A percentile compares a stretch with the other conserved stretches of the same genome.
These are phyloP conservation scores for Asclepias syriaca DNA, from an alignment of 257 asterid genomes.

Conservation along the genomic window DNA sequence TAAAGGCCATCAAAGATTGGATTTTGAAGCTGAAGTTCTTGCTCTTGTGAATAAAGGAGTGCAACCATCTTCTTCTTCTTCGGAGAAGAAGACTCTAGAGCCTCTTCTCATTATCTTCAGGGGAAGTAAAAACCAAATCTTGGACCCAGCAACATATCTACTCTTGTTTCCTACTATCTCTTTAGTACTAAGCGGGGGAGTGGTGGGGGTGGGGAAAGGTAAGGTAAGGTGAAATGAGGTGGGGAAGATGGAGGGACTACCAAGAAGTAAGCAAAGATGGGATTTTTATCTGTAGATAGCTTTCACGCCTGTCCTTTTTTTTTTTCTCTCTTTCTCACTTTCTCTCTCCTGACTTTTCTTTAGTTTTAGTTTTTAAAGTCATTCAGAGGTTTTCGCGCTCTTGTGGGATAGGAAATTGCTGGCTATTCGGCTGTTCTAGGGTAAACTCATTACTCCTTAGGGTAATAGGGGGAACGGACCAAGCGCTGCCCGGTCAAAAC, in stretches of 20 bases:
- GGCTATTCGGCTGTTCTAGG: not conserved
- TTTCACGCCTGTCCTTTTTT: conserved; percentile 75
- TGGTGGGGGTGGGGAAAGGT: not conserved
- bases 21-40: conserved; percentile 44
- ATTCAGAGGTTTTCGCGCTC: conserved; percentile 14
- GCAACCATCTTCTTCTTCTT: conserved; percentile 69
- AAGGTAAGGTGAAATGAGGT: not conserved
- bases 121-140: conserved; percentile 40
- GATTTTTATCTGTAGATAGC: conserved; percentile 63
- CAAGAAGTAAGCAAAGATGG: conserved; percentile 32
- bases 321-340: not conserved
- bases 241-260: conserved; percentile 2
- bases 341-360: not conserved
- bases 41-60: conserved; percentile 38
- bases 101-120: conserved; percentile 60
- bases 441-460: not conserved
- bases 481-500: too few relatives aligned
- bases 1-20: conserved; percentile 64
- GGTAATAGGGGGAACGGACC: not conserved
- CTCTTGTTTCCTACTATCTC: conserved; percentile 16
- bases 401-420: not conserved
- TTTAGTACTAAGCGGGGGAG: conserved; percentile 13
- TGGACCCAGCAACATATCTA: conserved; percentile 49
- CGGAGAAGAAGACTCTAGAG: conserved; percentile 55
- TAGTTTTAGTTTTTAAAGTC: not conserved